Base-by-base conservation (phyloP, 768 basidiomycete genomes). In the Leccinum boreale region DNA sequence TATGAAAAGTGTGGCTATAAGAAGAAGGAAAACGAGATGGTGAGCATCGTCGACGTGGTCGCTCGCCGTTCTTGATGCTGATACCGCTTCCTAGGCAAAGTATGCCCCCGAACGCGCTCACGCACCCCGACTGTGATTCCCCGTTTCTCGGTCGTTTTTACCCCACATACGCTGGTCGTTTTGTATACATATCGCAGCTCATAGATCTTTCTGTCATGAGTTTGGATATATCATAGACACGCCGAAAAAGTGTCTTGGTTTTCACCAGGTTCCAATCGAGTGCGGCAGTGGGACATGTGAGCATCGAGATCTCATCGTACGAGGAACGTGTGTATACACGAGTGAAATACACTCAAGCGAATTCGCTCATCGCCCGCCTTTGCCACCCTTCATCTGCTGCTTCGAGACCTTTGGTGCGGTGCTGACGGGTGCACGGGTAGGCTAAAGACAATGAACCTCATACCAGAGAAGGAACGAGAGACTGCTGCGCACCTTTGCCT, bases 21-120 rank as follows among this genome's bases (percentile, higher is more conserved):
- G 73, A 89, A 86, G 77, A 96, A 94, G 75, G 95, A 95, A 74
- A 86, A 83, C 65, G 92, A 97, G 74, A 98, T 98, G 95, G 95
- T 89, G 56, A 57, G 71, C 42, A 19, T 52, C 15, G 17, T 55
- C 44, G 9, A 19, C 15, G 19, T 39, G 28, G 24, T 24, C 23
- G 8, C 50, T 24, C 47, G 31, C 55, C 51, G 29, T 10, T 42
- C 39, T 42, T 52, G 31, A 58, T 50, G 39, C 49, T 67, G 57
- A 65, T 33, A 36, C 15, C 44, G 10, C 21, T 23, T 44, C 57
- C 26, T 58, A 86, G 85, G 84, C 83, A 24, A 86, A 82, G 67
- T 87, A 87, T 63, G 79, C 84, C 23, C 79, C 81, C 4, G 78
- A 75, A 50, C 73, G 56, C 42, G 26, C 56, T 2, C 62, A 65